Evolutionary conservation across 2,329 filamentous ascomycete genomes (phyloP).

Genomic region (Pyricularia sp.): DNA sequence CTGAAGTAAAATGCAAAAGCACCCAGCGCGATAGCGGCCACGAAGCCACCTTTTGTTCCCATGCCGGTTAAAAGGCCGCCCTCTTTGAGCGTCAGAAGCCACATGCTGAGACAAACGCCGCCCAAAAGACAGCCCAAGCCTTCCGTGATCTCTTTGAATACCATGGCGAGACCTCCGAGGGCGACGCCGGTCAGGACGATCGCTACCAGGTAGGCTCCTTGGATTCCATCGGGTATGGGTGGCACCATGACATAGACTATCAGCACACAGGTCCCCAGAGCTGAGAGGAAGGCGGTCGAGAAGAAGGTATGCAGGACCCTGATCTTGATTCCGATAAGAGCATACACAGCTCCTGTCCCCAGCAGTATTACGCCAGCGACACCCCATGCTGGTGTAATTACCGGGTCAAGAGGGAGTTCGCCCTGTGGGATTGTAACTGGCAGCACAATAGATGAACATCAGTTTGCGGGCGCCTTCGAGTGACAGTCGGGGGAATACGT

Average conservation of each 20-base stretch:
- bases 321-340: conserved; percentile 75
- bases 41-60: conserved; percentile 62
- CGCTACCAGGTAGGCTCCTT: conserved; percentile 82
- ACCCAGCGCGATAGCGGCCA: conserved; percentile 59
- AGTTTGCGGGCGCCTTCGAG: neutral
- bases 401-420: conserved; percentile 61
- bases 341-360: conserved; percentile 58
- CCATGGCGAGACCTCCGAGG: conserved; percentile 62
- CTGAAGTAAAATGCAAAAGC: conserved; percentile 71
- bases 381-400: conserved; percentile 71
- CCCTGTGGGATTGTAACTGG: conserved; percentile 38
- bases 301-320: conserved; percentile 71
- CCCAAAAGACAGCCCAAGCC: conserved; percentile 77
- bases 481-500: neutral
- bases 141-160: conserved; percentile 79
- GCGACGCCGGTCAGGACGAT: conserved; percentile 62
- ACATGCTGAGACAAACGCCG: conserved; percentile 82
- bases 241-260: conserved; percentile 83
- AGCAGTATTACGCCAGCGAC: conserved; percentile 72
- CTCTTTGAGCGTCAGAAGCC: conserved; percentile 69
- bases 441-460: neutral
- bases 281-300: conserved; percentile 64
- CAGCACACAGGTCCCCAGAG: conserved; percentile 68
- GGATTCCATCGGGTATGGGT: conserved; percentile 64
- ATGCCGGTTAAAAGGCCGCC: conserved; percentile 63